Evolutionary conservation across 2,329 filamentous ascomycete species (phyloP), one percentile per base, ranked within the genome.

Genomic region (Magnaporthales sp.): DNA sequence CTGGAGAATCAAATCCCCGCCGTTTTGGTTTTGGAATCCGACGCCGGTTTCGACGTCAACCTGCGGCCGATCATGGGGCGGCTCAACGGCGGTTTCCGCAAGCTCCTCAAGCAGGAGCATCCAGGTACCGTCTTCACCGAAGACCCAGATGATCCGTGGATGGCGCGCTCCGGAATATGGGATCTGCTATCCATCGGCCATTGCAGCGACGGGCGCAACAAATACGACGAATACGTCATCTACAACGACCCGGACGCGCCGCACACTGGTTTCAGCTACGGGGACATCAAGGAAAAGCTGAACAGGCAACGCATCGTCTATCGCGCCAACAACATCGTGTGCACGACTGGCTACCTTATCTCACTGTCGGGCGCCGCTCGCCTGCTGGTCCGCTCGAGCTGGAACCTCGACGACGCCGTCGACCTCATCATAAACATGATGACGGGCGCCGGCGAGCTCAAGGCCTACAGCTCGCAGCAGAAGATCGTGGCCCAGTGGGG

Each of bases 401-500:
- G 73, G n/a, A 70, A 74, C 62, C 66, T 75, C 54, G 70, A 75
- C 66, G 66, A 70, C 13, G 71, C 72, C 22, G 67, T 73, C 2
- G 74, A 75, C 65, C 66, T 73, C 26, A 63, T 73, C 24, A 74
- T 75, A 56, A 66, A 67, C 10, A 61, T 66, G 3, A 69, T 75
- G 68, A 70, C 70, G 8, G 38, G 63, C 3, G 67, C 66, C 13
- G 67, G 66, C n/a, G 70, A 74, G 27, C 67, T 75, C 11, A 63
- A 68, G 19, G 65, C 69, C 0, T 75, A 74, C 66, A 70, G 67
- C 58, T 63, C 73, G 8, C 64, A 68, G 62, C 74, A 73, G 10
- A 66, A 69, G 15, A 60, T 77, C 76, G 7, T 82, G 87, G 0
- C 79, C 82, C 66, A 89, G 67, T 75, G 72, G 72, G 66, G 67